Percentiles rank a stretch among this genome's conserved stretches.
These are phyloP conservation scores for Nemophila menziesii DNA, from an alignment of 257 asterid genomes.

Conservation along the genomic window DNA sequence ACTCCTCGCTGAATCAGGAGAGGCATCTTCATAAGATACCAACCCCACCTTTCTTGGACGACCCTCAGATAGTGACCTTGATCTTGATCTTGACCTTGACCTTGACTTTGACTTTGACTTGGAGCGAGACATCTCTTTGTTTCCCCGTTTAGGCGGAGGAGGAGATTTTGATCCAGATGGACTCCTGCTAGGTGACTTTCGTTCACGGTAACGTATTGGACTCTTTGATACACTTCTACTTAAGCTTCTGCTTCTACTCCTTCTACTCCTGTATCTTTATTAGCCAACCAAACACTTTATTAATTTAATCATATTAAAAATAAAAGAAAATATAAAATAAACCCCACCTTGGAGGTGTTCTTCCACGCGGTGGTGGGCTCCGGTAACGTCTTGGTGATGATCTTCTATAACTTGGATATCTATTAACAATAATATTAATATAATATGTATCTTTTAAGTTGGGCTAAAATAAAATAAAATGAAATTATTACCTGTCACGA, in stretches of 20 bases:
- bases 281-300: not conserved
- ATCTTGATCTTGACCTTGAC: no score
- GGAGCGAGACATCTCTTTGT: no score
- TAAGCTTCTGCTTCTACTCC: slow-evolving; percentile 41
- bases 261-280: slow-evolving; percentile 40
- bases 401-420: slow-evolving; percentile 75
- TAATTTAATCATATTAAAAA: not conserved
- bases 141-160: slow-evolving; percentile 36
- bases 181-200: slow-evolving; percentile 52
- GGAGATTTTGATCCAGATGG: slow-evolving; percentile 43
- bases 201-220: slow-evolving; percentile 66
- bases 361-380: slow-evolving; percentile 91
- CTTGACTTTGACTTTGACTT: no score
- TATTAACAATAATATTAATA: slow-evolving; percentile 8
- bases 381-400: slow-evolving; percentile 88
- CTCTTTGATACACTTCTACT: slow-evolving; percentile 71
- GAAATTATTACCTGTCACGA: slow-evolving; percentile 53
- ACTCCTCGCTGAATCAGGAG: slow-evolving; percentile 55
- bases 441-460: not conserved
- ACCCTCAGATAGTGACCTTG: slow-evolving; percentile 53
- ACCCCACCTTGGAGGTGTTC: slow-evolving; percentile 86
- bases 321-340: slow-evolving; percentile 1
- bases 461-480: slow-evolving; percentile 3
- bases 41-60: slow-evolving; percentile 58
- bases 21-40: slow-evolving; percentile 75